These are phyloP conservation scores for Setomelanomma holmii DNA, from an alignment of 2,329 filamentous ascomycete species.

Conservation along the genomic window DNA sequence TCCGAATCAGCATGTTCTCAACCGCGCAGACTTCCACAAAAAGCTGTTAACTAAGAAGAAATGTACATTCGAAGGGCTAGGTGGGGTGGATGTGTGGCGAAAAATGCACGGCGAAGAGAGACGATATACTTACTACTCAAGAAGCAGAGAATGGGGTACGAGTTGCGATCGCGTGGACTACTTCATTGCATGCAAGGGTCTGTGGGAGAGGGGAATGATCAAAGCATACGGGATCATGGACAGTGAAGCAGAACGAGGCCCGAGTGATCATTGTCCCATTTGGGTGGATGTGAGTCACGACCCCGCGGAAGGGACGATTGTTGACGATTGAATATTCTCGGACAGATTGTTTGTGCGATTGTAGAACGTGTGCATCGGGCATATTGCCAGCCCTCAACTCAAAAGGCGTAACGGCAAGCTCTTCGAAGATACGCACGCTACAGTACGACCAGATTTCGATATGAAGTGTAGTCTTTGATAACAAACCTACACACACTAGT, in stretches of 20 bases:
- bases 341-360: too few relatives aligned
- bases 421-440: too few relatives aligned
- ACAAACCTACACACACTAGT: too few relatives aligned
- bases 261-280: constrained; percentile 63
- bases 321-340: too few relatives aligned
- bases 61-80: constrained; percentile 17
- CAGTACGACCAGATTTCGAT: too few relatives aligned
- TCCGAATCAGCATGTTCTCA: constrained; percentile 57
- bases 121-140: constrained; percentile 60
- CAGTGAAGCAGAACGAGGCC: constrained; percentile 54
- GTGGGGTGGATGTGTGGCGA: constrained; percentile 58
- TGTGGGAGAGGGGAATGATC: constrained; percentile 50
- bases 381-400: too few relatives aligned
- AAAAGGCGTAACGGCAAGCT: too few relatives aligned
- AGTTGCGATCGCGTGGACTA: constrained; percentile 64
- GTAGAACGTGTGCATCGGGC: too few relatives aligned
- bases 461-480: too few relatives aligned
- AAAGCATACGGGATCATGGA: constrained; percentile 51
- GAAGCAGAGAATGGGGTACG: constrained; percentile 53
- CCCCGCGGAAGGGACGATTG: not conserved
- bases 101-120: constrained; percentile 50
- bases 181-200: constrained; percentile 53
- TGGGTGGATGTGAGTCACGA: constrained; percentile 45
- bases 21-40: constrained; percentile 59
- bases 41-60: constrained; percentile 52